A percentile compares a stretch with the other conserved stretches of the same genome.
Evolutionary conservation across 257 asterid genomes (phyloP).

Genomic region (Sherardia arvensis): DNA sequence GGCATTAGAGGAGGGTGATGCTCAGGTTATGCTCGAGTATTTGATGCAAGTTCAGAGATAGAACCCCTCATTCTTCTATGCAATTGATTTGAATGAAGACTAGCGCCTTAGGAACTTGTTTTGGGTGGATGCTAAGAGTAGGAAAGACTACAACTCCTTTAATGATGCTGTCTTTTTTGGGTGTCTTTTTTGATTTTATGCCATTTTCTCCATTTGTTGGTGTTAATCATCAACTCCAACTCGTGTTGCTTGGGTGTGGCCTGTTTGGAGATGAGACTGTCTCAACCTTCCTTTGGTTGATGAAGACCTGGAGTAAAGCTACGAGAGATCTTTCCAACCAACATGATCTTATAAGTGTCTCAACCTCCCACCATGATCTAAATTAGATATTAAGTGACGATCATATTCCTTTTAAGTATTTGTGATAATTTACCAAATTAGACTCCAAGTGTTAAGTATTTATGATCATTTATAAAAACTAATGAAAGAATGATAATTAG

Average conservation of each 20-base stretch:
- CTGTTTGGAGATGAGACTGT: slow-evolving; percentile 69
- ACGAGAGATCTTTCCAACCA: too few relatives aligned
- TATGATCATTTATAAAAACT: too few relatives aligned
- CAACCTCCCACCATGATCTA: too few relatives aligned
- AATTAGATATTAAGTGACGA: too few relatives aligned
- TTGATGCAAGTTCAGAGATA: slow-evolving; percentile 75
- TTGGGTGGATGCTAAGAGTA: slow-evolving; percentile 87
- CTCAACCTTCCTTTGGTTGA: slow-evolving; percentile 74
- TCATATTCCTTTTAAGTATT: too few relatives aligned
- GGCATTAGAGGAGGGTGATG: slow-evolving; percentile 85
- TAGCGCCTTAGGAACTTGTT: slow-evolving; percentile 79
- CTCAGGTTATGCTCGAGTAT: too few relatives aligned
- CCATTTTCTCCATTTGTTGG: slow-evolving; percentile 77
- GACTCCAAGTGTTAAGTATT: too few relatives aligned
- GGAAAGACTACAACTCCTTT: slow-evolving; percentile 74
- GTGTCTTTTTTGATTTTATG: slow-evolving; percentile 67
- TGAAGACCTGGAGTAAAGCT: slow-evolving; percentile 95
- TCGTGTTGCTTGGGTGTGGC: slow-evolving; percentile 82
- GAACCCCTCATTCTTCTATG: slow-evolving; percentile 65
- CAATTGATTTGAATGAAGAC: slow-evolving; percentile 79
- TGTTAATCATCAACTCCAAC: slow-evolving; percentile 94
- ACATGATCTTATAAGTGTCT: too few relatives aligned
- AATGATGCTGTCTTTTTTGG: slow-evolving; percentile 71
- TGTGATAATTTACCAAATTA: too few relatives aligned
- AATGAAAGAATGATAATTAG: too few relatives aligned